Conservation (phyloP, 1,284 basidiomycete species). For the Calocybe gambosa region DNA sequence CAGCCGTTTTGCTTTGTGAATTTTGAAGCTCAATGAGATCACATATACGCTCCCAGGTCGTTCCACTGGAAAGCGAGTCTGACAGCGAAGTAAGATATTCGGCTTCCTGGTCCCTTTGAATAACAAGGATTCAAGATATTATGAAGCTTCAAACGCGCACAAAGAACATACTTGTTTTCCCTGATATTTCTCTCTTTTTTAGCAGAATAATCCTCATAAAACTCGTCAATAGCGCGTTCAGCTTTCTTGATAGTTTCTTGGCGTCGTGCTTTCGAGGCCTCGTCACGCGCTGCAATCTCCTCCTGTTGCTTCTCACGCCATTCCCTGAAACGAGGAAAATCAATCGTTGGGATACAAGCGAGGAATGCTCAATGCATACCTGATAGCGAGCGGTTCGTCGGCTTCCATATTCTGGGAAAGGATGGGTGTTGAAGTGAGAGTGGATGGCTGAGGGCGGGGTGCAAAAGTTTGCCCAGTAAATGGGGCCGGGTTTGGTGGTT, state of each 20-base stretch:
- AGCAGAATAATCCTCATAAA: slow-evolving; percentile 90
- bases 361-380: slow-evolving; percentile 36
- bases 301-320: slow-evolving; percentile 88
- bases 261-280: slow-evolving; percentile 71
- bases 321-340: slow-evolving; percentile 41
- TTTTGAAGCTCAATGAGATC: slow-evolving; percentile 88
- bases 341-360: background rate
- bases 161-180: slow-evolving; percentile 83
- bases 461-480: slow-evolving; percentile 56
- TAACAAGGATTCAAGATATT: background rate
- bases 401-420: slow-evolving; percentile 64
- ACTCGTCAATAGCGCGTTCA: slow-evolving; percentile 90
- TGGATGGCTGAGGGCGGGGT: slow-evolving; percentile 66
- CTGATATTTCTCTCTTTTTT: slow-evolving; percentile 92
- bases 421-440: slow-evolving; percentile 66
- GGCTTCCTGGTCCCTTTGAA: slow-evolving; percentile 77
- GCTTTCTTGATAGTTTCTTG: slow-evolving; percentile 87
- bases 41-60: slow-evolving; percentile 94
- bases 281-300: slow-evolving; percentile 79
- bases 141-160: background rate
- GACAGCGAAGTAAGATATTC: slow-evolving; percentile 72
- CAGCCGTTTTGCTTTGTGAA: slow-evolving; percentile 94
- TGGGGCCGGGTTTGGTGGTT: slow-evolving; percentile 28
- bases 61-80: slow-evolving; percentile 81
- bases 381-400: slow-evolving; percentile 88